Conservation (phyloP, 2,329 filamentous ascomycete species). For the Herpomyces periplanetae region DNA sequence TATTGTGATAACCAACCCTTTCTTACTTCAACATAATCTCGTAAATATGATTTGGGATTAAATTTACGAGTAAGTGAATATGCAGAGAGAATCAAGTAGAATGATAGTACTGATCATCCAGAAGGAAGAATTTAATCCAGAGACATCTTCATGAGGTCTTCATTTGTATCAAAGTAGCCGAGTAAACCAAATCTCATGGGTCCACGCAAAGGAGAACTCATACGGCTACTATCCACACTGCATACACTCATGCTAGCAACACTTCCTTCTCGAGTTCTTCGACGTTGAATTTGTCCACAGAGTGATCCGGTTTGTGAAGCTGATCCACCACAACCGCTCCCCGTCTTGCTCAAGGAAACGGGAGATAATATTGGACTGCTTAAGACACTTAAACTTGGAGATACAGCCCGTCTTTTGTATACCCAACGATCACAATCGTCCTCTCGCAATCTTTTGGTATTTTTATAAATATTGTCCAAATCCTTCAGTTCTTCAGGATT, state of each 20-base stretch:
- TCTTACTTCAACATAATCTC: no score
- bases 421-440: constrained; percentile 59
- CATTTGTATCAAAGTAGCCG: constrained; percentile 80
- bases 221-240: constrained; percentile 9
- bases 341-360: constrained; percentile 34
- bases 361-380: constrained; percentile 52
- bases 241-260: constrained; percentile 12
- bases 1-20: no score
- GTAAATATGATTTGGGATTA: no score
- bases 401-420: constrained; percentile 69
- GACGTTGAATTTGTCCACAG: constrained; percentile 21
- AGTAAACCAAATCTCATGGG: constrained; percentile 32
- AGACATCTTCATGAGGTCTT: constrained; percentile 83
- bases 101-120: no score
- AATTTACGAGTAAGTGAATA: no score
- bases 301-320: no score
- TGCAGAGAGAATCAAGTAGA: no score
- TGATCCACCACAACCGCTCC: constrained; percentile 29
- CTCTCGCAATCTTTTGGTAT: constrained; percentile 47
- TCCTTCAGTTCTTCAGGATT: no score
- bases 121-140: constrained; percentile 22
- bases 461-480: no score
- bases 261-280: constrained; percentile 13
- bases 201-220: constrained; percentile 5
- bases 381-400: constrained; percentile 56